phyloP scores from a whole-genome alignment of 2,329 filamentous ascomycete species.

The Colletotrichum zoysiae region DNA sequence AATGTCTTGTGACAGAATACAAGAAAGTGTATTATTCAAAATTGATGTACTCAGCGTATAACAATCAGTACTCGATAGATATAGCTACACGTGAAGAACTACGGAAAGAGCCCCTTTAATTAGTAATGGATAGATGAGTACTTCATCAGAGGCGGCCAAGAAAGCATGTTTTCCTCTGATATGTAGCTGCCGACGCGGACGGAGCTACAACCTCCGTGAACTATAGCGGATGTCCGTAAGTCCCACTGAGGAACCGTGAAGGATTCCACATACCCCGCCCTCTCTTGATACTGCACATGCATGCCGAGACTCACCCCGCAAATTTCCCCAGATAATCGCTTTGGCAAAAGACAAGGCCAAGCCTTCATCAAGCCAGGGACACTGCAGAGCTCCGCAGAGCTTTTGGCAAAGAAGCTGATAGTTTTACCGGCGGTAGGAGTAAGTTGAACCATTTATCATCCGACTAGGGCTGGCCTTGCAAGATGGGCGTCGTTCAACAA shows the following conservation, averaged over 20 bases:
- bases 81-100: no score
- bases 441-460: not conserved
- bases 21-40: no score
- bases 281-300: constrained; percentile 11
- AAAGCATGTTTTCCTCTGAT: not conserved
- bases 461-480: not conserved
- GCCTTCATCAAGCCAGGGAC: not conserved
- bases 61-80: no score
- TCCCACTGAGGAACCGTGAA: constrained; percentile 1
- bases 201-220: constrained; percentile 27
- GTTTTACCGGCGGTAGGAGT: no score
- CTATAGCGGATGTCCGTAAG: not conserved
- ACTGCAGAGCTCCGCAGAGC: not conserved
- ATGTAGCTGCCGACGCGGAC: not conserved
- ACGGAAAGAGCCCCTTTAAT: not conserved
- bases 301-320: constrained; percentile 34
- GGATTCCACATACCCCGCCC: constrained; percentile 9
- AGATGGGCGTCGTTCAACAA: not conserved
- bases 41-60: no score
- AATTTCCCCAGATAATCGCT: constrained; percentile 25
- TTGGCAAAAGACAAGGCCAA: constrained; percentile 33
- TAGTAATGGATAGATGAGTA: not conserved
- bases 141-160: constrained; percentile 2
- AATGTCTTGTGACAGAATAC: not conserved
- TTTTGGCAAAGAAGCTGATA: not conserved